Base-by-base conservation (phyloP, 2,329 filamentous ascomycete species). In the Gnomoniopsis smithogilvyi region DNA sequence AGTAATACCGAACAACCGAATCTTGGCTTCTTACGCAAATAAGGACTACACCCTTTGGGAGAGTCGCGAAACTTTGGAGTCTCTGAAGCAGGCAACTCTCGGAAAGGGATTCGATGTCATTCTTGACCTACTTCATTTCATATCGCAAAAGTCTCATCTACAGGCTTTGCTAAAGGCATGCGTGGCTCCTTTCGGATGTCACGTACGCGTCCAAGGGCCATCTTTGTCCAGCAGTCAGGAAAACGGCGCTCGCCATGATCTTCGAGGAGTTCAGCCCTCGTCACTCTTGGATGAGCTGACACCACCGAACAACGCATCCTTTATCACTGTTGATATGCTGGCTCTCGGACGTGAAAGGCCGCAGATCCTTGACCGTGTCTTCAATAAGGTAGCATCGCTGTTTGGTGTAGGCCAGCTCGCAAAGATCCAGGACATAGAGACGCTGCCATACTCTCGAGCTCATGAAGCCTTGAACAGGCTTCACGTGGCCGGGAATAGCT, bases 301-400 rank as follows among this genome's bases (percentile, higher is more conserved):
- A 11, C 2, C 34, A 36, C 34, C 54, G 3, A 72, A 70, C 62
- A 81, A 80, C 61, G 73, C 74, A 22, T 77, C 74, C 46, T 80
- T 79, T 63, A 71, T 74, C 61, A 75, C 78, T 0, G 72, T 81
- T 0, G 78, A 81, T 58, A 67, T 80, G 51, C 74, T 78, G 41
- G 68, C 74, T 1, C 65, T 83, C 3, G 72, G 76, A n/a, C 67
- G 67, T 1, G 69, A 78, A 63, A 69, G 74, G 33, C 78, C 78
- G 7, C 73, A 70, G 62, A 64, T 76, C 2, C 70, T 79, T 63
- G 68, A 69, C 22, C 71, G 71, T 12, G 64, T 80, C 2, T 61
- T 80, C 22, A 62, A 67, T 1, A 68, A 71, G 17, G 71, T 80
- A 6, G 70, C 74, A 46, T 66, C 67, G 10, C 67, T 77, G 1